Conservation (phyloP, 2,329 filamentous ascomycete genomes). For the Metarhizium humberi region DNA sequence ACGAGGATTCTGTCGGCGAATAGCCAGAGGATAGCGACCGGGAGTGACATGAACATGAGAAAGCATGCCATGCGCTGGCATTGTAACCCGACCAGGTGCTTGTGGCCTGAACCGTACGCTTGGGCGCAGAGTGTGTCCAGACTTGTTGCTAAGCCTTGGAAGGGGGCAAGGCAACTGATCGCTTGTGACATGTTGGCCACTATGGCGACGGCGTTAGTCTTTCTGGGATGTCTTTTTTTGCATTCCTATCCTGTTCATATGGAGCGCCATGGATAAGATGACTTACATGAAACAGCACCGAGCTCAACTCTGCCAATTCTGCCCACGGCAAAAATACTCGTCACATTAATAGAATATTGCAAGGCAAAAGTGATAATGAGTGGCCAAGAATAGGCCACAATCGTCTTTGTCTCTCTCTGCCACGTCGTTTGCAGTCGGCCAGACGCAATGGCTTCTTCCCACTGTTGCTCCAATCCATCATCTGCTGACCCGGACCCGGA, state of each 20-base stretch:
- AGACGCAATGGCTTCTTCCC: slow-evolving; percentile 75
- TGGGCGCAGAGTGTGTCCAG: slow-evolving; percentile 90
- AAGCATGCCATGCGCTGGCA: slow-evolving; percentile 76
- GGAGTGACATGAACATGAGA: slow-evolving; percentile 61
- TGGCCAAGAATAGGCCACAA: slow-evolving; percentile 61
- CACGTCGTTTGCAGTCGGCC: slow-evolving; percentile 84
- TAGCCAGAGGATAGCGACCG: slow-evolving; percentile 64
- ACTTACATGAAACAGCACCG: slow-evolving; percentile 33
- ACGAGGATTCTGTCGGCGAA: slow-evolving; percentile 57
- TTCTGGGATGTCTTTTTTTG: neutral
- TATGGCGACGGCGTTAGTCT: slow-evolving; percentile 1
- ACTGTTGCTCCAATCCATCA: slow-evolving; percentile 53
- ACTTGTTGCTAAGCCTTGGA: slow-evolving; percentile 79
- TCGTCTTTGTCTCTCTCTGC: slow-evolving; percentile 78
- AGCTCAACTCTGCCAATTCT: slow-evolving; percentile 57
- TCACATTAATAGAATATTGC: slow-evolving; percentile 78
- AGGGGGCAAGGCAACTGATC: slow-evolving; percentile 68
- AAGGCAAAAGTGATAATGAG: slow-evolving; percentile 64
- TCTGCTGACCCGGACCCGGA: slow-evolving; percentile 41
- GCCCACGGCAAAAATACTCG: slow-evolving; percentile 70
- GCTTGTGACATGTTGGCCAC: slow-evolving; percentile 65
- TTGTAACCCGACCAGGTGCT: slow-evolving; percentile 76
- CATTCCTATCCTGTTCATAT: neutral
- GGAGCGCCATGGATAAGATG: neutral
- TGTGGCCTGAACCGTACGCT: slow-evolving; percentile 85